Evolutionary conservation across 2,329 filamentous ascomycete species (phyloP).

Genomic region (Neoascochyta sp.): DNA sequence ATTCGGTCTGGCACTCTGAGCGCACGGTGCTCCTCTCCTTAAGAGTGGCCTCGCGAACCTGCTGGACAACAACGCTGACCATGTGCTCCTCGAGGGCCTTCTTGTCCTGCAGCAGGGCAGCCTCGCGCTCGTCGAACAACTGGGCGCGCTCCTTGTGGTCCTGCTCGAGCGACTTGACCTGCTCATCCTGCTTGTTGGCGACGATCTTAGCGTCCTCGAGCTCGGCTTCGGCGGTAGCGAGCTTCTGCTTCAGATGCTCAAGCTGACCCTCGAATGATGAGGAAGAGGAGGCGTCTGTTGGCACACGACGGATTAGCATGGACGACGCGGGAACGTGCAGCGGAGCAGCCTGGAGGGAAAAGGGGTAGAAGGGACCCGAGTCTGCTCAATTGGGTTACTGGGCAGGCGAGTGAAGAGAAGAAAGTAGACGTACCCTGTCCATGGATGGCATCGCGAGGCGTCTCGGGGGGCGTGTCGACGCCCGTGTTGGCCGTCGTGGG

Average conservation of each 20-base stretch:
- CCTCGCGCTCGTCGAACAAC: constrained; percentile 30
- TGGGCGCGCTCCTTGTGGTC: constrained; percentile 33
- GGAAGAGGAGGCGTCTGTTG: constrained; percentile 21
- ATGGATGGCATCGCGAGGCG: constrained; percentile 21
- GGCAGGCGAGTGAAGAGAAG: too few species aligned
- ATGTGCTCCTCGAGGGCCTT: constrained; percentile 42
- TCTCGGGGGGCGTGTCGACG: constrained; percentile 35
- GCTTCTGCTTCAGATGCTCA: constrained; percentile 32
- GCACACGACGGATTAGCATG: constrained; percentile 19
- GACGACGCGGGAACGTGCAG: constrained; percentile 14
- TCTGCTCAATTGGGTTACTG: constrained; percentile 22
- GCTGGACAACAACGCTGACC: constrained; percentile 42
- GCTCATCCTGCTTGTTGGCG: constrained; percentile 26
- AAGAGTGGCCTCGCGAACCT: constrained; percentile 39
- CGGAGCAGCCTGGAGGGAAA: constrained; percentile 16
- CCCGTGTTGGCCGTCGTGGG: constrained; percentile 20
- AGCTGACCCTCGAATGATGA: constrained; percentile 29
- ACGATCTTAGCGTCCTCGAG: constrained; percentile 35
- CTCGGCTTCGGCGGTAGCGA: constrained; percentile 27
- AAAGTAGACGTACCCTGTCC: too few species aligned
- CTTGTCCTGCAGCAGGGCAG: constrained; percentile 35
- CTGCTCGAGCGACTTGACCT: constrained; percentile 30
- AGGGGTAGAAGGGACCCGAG: constrained; percentile 14
- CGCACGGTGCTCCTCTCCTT: constrained; percentile 36
- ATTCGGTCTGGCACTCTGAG: constrained; percentile 35